A percentile compares a stretch with the other conserved stretches of the same genome.
These are phyloP conservation scores for Purpureocillium takamizusanense DNA, from an alignment of 2,329 filamentous ascomycete species.

Conservation along the genomic window DNA sequence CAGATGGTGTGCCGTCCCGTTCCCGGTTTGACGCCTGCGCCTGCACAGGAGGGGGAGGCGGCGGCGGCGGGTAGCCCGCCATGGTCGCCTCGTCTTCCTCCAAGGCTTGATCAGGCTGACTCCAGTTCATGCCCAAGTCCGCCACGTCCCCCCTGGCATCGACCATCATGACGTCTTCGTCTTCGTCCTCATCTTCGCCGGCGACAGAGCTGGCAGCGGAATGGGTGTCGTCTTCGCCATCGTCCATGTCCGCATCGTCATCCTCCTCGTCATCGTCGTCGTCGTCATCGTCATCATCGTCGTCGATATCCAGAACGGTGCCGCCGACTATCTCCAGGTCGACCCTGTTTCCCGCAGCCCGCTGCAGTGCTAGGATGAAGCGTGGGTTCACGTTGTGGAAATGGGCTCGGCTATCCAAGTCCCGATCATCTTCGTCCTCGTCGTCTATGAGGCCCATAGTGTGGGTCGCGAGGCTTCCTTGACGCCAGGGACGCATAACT, in stretches of 20 bases:
- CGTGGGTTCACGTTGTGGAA: conserved; percentile 24
- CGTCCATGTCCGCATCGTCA: conserved; percentile 35
- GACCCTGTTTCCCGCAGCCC: conserved; percentile 17
- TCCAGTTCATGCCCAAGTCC: conserved; percentile 42
- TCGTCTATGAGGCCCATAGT: conserved; percentile 37
- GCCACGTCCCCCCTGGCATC: conserved; percentile 37
- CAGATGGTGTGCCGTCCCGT: conserved; percentile 58
- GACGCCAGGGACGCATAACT: conserved; percentile 76
- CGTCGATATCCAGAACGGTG: conserved; percentile 18
- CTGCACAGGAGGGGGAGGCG: conserved; percentile 51
- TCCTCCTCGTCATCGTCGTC: conserved; percentile 32
- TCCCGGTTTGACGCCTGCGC: conserved; percentile 37
- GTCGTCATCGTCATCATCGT: conserved; percentile 26
- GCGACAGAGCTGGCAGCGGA: conserved; percentile 21
- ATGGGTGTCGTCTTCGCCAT: conserved; percentile 25
- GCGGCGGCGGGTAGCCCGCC: conserved; percentile 60
- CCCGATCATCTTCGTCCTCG: conserved; percentile 38
- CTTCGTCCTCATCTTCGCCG: conserved; percentile 37
- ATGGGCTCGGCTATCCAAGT: conserved; percentile 25
- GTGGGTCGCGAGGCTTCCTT: conserved; percentile 77
- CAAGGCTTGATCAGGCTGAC: conserved; percentile 53
- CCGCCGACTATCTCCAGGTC: conserved; percentile 19
- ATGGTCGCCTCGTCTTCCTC: conserved; percentile 72
- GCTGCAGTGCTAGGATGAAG: conserved; percentile 27
- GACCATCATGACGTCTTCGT: conserved; percentile 51